Base-by-base conservation (phyloP, 371 early-diverging fungal species). In the Actinomortierella wolfii region DNA sequence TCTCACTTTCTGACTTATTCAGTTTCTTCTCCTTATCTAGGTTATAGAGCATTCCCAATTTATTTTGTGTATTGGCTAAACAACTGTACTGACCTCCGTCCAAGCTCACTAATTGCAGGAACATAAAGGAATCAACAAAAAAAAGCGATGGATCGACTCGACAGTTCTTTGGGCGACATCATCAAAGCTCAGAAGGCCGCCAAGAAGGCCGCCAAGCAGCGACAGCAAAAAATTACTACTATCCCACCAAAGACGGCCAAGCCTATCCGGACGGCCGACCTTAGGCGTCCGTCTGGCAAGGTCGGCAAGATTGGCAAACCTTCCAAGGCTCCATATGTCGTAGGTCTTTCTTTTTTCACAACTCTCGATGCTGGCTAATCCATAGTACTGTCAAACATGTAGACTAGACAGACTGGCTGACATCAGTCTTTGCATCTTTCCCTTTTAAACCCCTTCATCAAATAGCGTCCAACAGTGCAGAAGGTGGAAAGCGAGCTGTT, bases 101-200 rank as follows among this genome's bases (percentile, higher is more conserved):
- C n/a, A n/a, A n/a, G n/a, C n/a, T n/a, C n/a, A n/a, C n/a, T n/a
- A n/a, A n/a, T n/a, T n/a, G n/a, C n/a, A n/a, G n/a, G n/a, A n/a
- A n/a, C n/a, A 45, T 6, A 9, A 13, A 48, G 3, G 21, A 24
- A 48, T 15, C 13, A 13, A 1, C 21, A 56, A 15, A 47, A 11
- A 8, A 21, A 39, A 21, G 46, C 18, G 51, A 81, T 78, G 79
- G 77, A 78, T 48, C 67, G 25, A 44, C 51, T 84, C 50, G 81
- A 83, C 59, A 64, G 65, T 53, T 81, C 83, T 45, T 78, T 85
- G 41, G 86, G 83, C 44, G 82, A 85, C 50, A 82, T 80, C 26
- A 83, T 83, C 51, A 77, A 64, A 55, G 44, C 70, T 17, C 64
- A 77, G 46, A 79, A 70, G 70, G 50, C 46, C 11, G 59, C 56